These are phyloP conservation scores for Pilobolus umbonatus DNA, from an alignment of 192 early-diverging fungal genomes.

Conservation along the genomic window DNA sequence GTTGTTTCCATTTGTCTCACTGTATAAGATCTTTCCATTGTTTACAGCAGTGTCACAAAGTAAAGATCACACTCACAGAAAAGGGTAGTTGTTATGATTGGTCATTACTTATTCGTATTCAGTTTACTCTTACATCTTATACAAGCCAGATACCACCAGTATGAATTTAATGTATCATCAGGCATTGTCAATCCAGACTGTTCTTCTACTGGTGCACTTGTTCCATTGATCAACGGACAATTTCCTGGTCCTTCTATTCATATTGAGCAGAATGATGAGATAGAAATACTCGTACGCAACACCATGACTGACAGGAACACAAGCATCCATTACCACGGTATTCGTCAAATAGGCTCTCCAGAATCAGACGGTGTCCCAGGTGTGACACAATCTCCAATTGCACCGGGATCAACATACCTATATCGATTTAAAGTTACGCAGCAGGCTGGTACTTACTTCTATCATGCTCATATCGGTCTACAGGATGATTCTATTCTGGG, in stretches of 20 bases:
- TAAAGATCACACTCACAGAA: too few species aligned
- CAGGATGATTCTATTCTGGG: slow-evolving; percentile 9
- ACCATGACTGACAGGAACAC: slow-evolving; percentile 16
- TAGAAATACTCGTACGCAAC: slow-evolving; percentile 43
- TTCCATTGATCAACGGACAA: slow-evolving; percentile 37
- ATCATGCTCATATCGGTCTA: slow-evolving; percentile 33
- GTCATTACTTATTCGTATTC: too few species aligned
- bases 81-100: too few species aligned
- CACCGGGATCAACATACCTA: slow-evolving; percentile 34
- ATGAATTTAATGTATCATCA: not conserved
- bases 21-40: too few species aligned
- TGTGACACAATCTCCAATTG: slow-evolving; percentile 54
- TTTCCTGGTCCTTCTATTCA: slow-evolving; percentile 52
- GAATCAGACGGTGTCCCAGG: slow-evolving; percentile 56
- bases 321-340: slow-evolving; percentile 48
- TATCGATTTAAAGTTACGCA: slow-evolving; percentile 39
- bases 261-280: slow-evolving; percentile 42
- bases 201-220: too few species aligned
- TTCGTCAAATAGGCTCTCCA: slow-evolving; percentile 32
- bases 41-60: too few species aligned
- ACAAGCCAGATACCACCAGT: not conserved
- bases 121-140: not conserved
- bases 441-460: slow-evolving; percentile 44
- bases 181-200: slow-evolving; percentile 15
- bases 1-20: too few species aligned